Evolutionary conservation across 2,329 filamentous ascomycete genomes (phyloP).

Genomic region (Aspergillus calidoustus): DNA sequence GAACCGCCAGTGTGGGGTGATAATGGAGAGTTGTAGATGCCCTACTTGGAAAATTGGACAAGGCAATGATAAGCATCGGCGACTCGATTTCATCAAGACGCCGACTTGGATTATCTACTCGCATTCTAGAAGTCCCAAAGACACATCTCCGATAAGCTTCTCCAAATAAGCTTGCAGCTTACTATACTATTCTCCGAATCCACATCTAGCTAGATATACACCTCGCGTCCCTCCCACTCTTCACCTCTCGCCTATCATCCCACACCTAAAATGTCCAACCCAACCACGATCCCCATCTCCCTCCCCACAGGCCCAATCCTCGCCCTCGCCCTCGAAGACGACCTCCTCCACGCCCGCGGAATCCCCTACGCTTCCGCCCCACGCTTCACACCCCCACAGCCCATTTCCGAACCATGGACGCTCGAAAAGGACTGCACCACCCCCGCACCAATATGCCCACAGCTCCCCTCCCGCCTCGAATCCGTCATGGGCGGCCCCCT

Average conservation of each 20-base stretch:
- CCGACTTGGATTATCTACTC: neutral
- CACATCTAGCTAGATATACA: too few species aligned
- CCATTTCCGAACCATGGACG: neutral
- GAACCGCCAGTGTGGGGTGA: too few species aligned
- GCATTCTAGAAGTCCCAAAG: neutral
- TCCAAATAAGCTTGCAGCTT: neutral
- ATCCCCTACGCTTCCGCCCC: constrained; percentile 20
- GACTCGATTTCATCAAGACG: neutral
- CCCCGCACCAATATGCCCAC: neutral
- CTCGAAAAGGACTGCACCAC: neutral
- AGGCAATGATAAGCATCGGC: neutral
- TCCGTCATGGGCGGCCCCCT: constrained; percentile 9
- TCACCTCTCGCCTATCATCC: neutral
- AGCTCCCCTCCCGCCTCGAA: constrained; percentile 1
- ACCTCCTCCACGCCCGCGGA: constrained; percentile 16
- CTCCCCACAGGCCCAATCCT: neutral
- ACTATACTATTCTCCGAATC: neutral
- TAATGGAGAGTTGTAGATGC: neutral
- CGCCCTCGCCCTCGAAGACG: neutral
- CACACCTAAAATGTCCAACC: neutral
- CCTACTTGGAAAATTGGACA: neutral
- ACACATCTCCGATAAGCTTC: neutral
- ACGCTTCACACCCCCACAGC: constrained; percentile 9
- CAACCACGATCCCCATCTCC: neutral
- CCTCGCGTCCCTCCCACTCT: neutral